phyloP scores from a whole-genome alignment of 345 rosid genomes.

The Crucihimalaya himalaica region DNA sequence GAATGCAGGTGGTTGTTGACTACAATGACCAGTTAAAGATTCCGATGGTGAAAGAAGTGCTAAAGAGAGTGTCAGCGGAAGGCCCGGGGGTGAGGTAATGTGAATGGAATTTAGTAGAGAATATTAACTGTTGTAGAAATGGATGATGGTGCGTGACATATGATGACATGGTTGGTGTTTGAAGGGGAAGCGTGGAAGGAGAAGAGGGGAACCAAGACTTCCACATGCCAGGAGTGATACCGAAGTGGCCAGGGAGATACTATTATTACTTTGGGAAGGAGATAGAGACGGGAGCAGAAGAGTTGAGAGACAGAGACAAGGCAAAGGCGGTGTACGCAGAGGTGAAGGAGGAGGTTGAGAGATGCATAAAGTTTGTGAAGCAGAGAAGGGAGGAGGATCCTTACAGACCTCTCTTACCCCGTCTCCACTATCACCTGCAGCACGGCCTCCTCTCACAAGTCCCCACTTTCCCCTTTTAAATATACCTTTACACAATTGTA shows the following conservation, averaged over 20 bases:
- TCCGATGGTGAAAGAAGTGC: slow-evolving; percentile 50
- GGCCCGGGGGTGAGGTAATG: slow-evolving; percentile 53
- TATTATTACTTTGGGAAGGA: slow-evolving; percentile 75
- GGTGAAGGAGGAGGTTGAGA: slow-evolving; percentile 61
- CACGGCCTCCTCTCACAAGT: slow-evolving; percentile 52
- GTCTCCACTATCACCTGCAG: slow-evolving; percentile 45
- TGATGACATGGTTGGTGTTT: slow-evolving; percentile 30
- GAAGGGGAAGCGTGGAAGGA: slow-evolving; percentile 54
- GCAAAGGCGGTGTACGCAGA: slow-evolving; percentile 53
- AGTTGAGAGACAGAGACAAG: slow-evolving; percentile 50
- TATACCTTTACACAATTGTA: not conserved
- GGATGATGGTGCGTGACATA: slow-evolving; percentile 5
- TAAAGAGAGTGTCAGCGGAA: slow-evolving; percentile 47
- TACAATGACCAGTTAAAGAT: slow-evolving; percentile 66
- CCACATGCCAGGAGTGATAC: slow-evolving; percentile 61
- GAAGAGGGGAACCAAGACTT: slow-evolving; percentile 66
- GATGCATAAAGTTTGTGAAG: slow-evolving; percentile 54
- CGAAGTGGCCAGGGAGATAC: slow-evolving; percentile 79
- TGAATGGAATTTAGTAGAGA: slow-evolving; percentile 3
- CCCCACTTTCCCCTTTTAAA: slow-evolving; percentile 60
- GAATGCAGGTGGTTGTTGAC: slow-evolving; percentile 61
- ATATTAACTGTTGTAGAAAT: not conserved
- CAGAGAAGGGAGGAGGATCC: slow-evolving; percentile 68
- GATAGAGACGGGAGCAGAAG: slow-evolving; percentile 57
- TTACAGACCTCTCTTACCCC: slow-evolving; percentile 51